Percentiles rank a stretch among this genome's conserved stretches.
phyloP scores from a whole-genome alignment of 2,329 filamentous ascomycete species.

The Neocucurbitaria cava region DNA sequence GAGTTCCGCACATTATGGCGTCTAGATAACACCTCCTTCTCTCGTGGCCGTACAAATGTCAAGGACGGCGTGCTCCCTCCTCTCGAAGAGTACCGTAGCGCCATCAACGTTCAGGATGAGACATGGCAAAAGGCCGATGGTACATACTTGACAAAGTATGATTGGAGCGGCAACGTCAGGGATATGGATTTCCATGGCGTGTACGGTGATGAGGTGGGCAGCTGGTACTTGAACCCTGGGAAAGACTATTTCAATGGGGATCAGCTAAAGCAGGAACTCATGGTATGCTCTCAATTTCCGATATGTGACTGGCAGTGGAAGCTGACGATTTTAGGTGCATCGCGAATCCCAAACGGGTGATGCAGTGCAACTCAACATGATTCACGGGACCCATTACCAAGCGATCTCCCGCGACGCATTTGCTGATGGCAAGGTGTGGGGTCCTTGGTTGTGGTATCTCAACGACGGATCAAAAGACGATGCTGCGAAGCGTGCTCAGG shows the following conservation, averaged over 20 bases:
- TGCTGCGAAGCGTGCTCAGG: constrained; percentile 47
- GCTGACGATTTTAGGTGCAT: constrained; percentile 46
- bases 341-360: constrained; percentile 60
- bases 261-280: constrained; percentile 61
- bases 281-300: constrained; percentile 37
- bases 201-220: constrained; percentile 58
- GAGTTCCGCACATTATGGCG: constrained; percentile 61
- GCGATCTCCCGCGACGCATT: constrained; percentile 39
- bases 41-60: constrained; percentile 54
- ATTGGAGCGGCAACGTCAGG: constrained; percentile 52
- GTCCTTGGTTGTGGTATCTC: constrained; percentile 51
- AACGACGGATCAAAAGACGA: constrained; percentile 58
- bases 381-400: constrained; percentile 57
- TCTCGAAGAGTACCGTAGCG: constrained; percentile 51
- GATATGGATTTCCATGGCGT: constrained; percentile 58
- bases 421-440: constrained; percentile 48
- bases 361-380: constrained; percentile 62
- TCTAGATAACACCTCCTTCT: constrained; percentile 58
- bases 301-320: background rate
- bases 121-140: constrained; percentile 59
- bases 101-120: constrained; percentile 62
- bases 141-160: constrained; percentile 61
- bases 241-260: constrained; percentile 63
- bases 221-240: constrained; percentile 59
- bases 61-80: constrained; percentile 56